Evolutionary conservation across 179 eudicot genomes (phyloP).

Genomic region (Gypsophila paniculata): DNA sequence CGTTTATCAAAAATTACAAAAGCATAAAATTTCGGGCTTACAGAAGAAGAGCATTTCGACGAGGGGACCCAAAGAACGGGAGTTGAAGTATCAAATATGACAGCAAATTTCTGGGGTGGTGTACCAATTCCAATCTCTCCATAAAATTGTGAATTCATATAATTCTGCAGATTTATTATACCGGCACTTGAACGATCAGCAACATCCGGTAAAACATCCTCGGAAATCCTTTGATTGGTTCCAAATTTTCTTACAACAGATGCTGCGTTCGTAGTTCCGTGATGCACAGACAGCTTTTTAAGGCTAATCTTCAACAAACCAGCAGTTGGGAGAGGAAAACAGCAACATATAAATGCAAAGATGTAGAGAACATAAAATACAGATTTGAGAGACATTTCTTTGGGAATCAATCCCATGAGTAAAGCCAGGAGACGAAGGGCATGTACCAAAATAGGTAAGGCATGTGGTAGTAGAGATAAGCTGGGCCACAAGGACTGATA

Average conservation of each 20-base stretch:
- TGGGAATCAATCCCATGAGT: neutral
- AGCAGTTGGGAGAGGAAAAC: conserved; percentile 39
- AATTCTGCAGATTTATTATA: conserved; percentile 50
- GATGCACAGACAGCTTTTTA: conserved; percentile 42
- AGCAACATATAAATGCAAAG: conserved; percentile 29
- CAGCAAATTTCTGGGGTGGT: conserved; percentile 69
- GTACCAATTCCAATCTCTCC: conserved; percentile 77
- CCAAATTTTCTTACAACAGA: conserved; percentile 33
- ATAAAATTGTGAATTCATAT: conserved; percentile 62
- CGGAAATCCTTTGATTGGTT: conserved; percentile 9
- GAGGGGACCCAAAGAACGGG: conserved; percentile 74
- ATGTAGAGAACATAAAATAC: neutral
- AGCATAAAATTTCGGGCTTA: conserved; percentile 30
- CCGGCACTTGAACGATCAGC: conserved; percentile 30
- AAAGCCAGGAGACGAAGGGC: neutral
- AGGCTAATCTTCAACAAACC: conserved; percentile 43
- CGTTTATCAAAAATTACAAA: neutral
- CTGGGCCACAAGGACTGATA: conserved; percentile 8
- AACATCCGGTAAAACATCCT: conserved; percentile 1
- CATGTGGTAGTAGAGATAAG: conserved; percentile 1
- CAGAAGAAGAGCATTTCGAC: conserved; percentile 56
- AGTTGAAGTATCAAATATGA: conserved; percentile 66
- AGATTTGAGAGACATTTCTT: conserved; percentile 11
- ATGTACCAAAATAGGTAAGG: neutral
- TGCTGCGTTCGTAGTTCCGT: conserved; percentile 34